Evolutionary conservation across 139 green algal species (phyloP).

Genomic region (Zygnema circumcarinatum): DNA sequence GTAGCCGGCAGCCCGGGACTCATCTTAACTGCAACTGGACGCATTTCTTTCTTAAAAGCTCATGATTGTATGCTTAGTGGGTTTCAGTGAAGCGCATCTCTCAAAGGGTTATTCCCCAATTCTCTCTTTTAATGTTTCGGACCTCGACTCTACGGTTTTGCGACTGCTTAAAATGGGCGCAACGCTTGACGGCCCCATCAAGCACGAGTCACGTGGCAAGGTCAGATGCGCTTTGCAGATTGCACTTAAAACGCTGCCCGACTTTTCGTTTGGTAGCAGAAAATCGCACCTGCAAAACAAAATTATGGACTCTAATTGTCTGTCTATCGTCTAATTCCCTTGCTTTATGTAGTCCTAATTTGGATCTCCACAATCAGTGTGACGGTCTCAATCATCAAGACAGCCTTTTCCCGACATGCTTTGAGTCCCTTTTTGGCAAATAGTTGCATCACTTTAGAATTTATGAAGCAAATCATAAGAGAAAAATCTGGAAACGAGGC

Average conservation of each 20-base stretch:
- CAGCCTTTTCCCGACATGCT: too few species aligned
- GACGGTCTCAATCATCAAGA: too few species aligned
- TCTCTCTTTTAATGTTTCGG: constrained; percentile 75
- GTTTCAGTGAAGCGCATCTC: constrained; percentile 69
- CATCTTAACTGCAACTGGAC: too few species aligned
- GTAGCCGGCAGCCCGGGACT: too few species aligned
- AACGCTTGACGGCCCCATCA: constrained; percentile 74
- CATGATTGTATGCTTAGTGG: too few species aligned
- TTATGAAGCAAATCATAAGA: too few species aligned
- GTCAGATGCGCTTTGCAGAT: constrained; percentile 36
- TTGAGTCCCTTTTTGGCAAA: too few species aligned
- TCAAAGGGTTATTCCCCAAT: constrained; percentile 73
- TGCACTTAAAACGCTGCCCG: neutral
- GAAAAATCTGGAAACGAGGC: too few species aligned
- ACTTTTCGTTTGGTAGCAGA: neutral
- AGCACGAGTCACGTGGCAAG: constrained; percentile 73
- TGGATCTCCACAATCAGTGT: too few species aligned
- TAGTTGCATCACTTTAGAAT: too few species aligned
- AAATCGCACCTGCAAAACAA: neutral
- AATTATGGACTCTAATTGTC: neutral
- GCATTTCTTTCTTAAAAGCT: too few species aligned
- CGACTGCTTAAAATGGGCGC: constrained; percentile 71
- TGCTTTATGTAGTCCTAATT: too few species aligned
- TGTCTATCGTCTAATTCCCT: neutral
- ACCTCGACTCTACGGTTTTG: constrained; percentile 73